Evolutionary conservation across 2,329 filamentous ascomycete species (phyloP), one percentile per base, ranked within the genome.

Genomic region (Arthrobotrys sinensis): DNA sequence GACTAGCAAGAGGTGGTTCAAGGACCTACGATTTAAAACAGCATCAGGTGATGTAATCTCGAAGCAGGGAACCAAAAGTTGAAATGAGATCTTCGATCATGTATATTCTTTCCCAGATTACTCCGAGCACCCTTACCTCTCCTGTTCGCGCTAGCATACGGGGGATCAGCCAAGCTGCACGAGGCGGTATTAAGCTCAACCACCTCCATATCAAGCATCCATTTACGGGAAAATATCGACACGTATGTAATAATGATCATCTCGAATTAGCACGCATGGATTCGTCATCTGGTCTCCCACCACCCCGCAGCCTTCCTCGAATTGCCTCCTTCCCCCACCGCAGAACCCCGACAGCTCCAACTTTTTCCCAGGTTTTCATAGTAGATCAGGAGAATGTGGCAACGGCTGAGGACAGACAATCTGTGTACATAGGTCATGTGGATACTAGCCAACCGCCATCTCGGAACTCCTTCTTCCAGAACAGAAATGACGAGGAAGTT

Each of bases 321-420:
- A 64, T 21, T 62, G 52, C 21, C 40, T 53, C 52, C 34, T 46
- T 43, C 32, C 70, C 70, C 62, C 70, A 67, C 70, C 24, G 6
- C 19, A 46, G 4, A 48, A 65, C 68, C 38, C 68, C 68, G 68
- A 72, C 34, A 55, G 55, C 57, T 65, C 57, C 57, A 34, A 65
- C 21, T 2, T 52, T 57, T 60, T 43, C 36, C 24, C 24, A 36
- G 40, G 36, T 19, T 32, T 48, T 4, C 8, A n/a, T 8, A 43
- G 6, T n/a, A 43, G 34, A 43, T 60, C 19, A 60, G 34, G 55
- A 43, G 36, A 24, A n/a, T 19, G 60, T 64, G 60, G 60, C 60
- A 48, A 64, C 60, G 60, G 60, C 60, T 48, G 60, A 64, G 43
- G 28, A 46, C 24, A 46, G 12, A 64, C 34, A 48, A 43, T 28